Evolutionary conservation across 306 rosid species (phyloP), one percentile per base, ranked within the genome.

Genomic region (Citrullus amarus): DNA sequence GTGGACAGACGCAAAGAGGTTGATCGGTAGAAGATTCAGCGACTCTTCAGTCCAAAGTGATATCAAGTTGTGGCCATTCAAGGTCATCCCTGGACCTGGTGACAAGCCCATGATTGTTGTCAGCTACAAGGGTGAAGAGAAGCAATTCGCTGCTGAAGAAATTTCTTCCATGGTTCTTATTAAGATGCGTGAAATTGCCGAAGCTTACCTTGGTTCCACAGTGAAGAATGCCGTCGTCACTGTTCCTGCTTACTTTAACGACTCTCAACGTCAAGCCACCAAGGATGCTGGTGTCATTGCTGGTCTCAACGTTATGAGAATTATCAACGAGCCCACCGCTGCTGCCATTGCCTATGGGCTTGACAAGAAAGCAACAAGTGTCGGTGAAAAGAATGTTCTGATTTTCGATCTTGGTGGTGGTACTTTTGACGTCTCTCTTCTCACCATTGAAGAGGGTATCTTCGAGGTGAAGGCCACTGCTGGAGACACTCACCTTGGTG

Each of bases 221-320:
- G 6, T 89, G 13, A 89, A 89, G 83, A 89, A 89, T 5, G 93
- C 91, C 0, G 93, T 89, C 9, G 93, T 89, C 41, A 89, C 93
- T 0, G 93, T 89, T 36, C 93, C 93, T 50, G 93, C 93, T 0
- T 89, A 89, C 86, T 89, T 89, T 6, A 89, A 89, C 16, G 93
- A 89, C 11, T 89, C 93, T 8, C 93, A 89, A 84, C 88, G 93
- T 67, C 93, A 89, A 44, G 93, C 93, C 13, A 89, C 93, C 44
- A 89, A 89, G 93, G 93, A 89, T 85, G 90, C 93, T 7, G 93
- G 93, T 25, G 93, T 89, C 5, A 89, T 89, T 84, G 93, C 90
- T 32, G 93, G 93, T 38, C 83, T 89, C 75, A 89, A 89, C 77
- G 93, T 89, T 13, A 75, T 89, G 86, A 38, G 93, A 38, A 89